Evolutionary conservation across 2,329 filamentous ascomycete genomes (phyloP).

Genomic region (Volutella citrinella): DNA sequence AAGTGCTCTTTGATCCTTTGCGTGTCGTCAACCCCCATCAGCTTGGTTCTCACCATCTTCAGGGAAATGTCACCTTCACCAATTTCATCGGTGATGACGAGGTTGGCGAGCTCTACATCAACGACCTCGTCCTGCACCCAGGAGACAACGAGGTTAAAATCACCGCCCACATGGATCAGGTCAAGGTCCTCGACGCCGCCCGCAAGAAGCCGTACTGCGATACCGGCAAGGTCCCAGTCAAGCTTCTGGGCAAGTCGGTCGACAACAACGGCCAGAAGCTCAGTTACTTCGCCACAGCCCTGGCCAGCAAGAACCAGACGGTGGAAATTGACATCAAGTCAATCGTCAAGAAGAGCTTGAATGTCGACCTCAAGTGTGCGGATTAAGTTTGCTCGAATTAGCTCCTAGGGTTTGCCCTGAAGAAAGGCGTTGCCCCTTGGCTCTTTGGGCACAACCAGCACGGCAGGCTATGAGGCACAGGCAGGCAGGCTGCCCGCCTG

Average conservation of each 20-base stretch:
- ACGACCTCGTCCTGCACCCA: conserved; percentile 56
- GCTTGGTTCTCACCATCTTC: conserved; percentile 5
- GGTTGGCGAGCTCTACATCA: conserved; percentile 56
- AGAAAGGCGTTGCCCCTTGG: too few relatives aligned
- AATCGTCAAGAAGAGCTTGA: conserved; percentile 36
- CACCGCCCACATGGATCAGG: conserved; percentile 51
- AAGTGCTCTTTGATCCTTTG: conserved; percentile 31
- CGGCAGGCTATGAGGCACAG: too few relatives aligned
- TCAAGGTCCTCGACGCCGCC: conserved; percentile 38
- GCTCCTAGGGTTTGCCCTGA: too few relatives aligned
- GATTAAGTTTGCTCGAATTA: too few relatives aligned
- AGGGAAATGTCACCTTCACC: conserved; percentile 63
- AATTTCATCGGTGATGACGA: conserved; percentile 50
- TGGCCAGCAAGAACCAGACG: conserved; percentile 48
- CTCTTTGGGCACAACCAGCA: too few relatives aligned
- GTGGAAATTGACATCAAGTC: conserved; percentile 50
- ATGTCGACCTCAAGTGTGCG: conserved; percentile 25
- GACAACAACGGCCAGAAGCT: conserved; percentile 49
- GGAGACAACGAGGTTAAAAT: conserved; percentile 57
- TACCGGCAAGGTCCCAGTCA: conserved; percentile 51
- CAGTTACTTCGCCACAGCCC: conserved; percentile 54
- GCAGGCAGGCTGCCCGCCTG: too few relatives aligned
- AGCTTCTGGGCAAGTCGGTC: conserved; percentile 52
- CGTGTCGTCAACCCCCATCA: neutral
- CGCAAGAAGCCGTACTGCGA: conserved; percentile 49